Base-by-base conservation (phyloP, 2,329 filamentous ascomycete species). In the Penicillium sp. region DNA sequence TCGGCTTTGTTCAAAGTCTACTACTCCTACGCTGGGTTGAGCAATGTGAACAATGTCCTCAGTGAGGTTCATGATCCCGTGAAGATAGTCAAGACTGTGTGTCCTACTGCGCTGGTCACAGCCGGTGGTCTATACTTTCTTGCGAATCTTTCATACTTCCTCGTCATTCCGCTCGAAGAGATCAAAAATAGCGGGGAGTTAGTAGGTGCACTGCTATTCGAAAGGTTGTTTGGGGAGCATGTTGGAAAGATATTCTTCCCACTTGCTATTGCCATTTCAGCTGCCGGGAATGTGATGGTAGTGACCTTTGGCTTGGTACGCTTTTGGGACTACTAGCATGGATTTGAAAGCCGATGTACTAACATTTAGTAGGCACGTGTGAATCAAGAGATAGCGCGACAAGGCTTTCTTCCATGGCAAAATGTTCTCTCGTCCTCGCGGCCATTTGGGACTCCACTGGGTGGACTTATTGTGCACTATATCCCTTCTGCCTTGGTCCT, bases 201-300 rank as follows among this genome's bases (percentile, higher is more conserved):
- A 2, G 80, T 87, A 33, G 82, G 82, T 0, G 83, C 83, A 0
- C 66, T 87, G 0, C 84, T 86, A 55, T 86, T 87, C 56, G 75
- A 83, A 53, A 71, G 75, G 7, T 69, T 82, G 0, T 86, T 87
- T 63, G 83, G 83, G 0, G 65, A 71, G 2, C 71, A 70, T 0
- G 59, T 84, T 9, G 84, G 83, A 0, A 74, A 75, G 31, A 72
- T 71, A 1, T 66, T 85, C 2, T 68, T 87, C 2, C 80, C 83
- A 0, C 64, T 85, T 8, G 78, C 80, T 0, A 81, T 88, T 31
- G 84, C 84, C 0, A 67, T 85, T 22, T 85, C 82, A 1, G 83
- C 82, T 0, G 78, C 75, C 2, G 85, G 84, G 0, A 88, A 88
- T 61, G 83, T 88, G 13, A 82, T 88, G 77, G 82, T 85, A 0